These are phyloP conservation scores for Colletotrichum theobromicola DNA, from an alignment of 2,329 filamentous ascomycete genomes.

Conservation along the genomic window DNA sequence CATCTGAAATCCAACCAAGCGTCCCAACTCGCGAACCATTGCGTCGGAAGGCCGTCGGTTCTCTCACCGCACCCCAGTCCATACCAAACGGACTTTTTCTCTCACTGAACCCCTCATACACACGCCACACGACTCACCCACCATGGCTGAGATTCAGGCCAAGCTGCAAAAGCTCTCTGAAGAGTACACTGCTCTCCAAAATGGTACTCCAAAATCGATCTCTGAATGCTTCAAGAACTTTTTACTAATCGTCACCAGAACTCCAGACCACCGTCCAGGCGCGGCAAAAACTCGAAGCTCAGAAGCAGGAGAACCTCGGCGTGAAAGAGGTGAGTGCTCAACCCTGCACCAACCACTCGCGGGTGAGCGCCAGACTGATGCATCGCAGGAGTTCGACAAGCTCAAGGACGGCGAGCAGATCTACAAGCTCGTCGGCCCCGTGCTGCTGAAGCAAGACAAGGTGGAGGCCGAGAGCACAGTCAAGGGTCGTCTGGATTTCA, in stretches of 20 bases:
- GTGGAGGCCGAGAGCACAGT: constrained; percentile 89
- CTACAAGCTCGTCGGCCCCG: constrained; percentile 94
- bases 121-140: constrained; percentile 8
- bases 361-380: background rate
- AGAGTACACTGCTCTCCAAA: constrained; percentile 85
- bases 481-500: constrained; percentile 89
- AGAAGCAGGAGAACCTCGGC: constrained; percentile 89
- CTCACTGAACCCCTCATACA: constrained; percentile 12
- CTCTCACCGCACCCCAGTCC: background rate
- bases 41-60: background rate
- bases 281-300: constrained; percentile 90
- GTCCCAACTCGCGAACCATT: background rate
- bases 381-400: constrained; percentile 75
- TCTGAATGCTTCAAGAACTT: background rate
- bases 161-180: constrained; percentile 84
- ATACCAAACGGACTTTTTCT: background rate
- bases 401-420: constrained; percentile 85
- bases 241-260: constrained; percentile 57
- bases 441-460: constrained; percentile 93
- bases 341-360: no score
- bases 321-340: constrained; percentile 73
- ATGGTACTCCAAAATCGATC: constrained; percentile 51
- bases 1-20: background rate
- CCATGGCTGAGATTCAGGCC: constrained; percentile 77
- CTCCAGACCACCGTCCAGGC: constrained; percentile 78